Evolutionary conservation across 1,284 basidiomycete genomes (phyloP), one percentile per base, ranked within the genome.

Genomic region (Rhodotorula mucilaginosa): DNA sequence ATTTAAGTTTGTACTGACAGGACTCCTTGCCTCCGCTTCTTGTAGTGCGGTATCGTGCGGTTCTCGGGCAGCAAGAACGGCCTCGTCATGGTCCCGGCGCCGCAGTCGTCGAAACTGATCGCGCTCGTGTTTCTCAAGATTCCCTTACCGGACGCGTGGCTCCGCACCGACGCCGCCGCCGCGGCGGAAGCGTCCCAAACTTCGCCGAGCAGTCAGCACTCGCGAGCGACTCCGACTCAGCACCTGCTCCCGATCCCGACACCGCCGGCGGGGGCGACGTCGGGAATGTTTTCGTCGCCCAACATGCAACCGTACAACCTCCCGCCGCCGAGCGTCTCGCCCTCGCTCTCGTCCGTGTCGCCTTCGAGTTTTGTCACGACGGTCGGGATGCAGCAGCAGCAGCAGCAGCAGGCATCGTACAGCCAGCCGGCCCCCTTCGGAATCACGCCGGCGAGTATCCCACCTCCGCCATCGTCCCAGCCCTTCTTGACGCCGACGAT

Each of bases 41-140:
- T 7, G 31, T 64, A 75, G 74, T 71, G 69, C 56, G 74, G 72
- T 6, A 64, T 73, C 57, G 64, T 73, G 31, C 51, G 72, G 16
- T 72, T 70, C 60, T 68, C 68, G 5, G 67, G 64, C 18, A 56
- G 49, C 5, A 31, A 65, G 21, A 62, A 75, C 59, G 72, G 74
- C 7, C 59, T 73, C 57, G 65, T 75, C 54, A 57, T 75, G n/a
- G 67, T 75, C 52, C 34, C 72, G 26, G 56, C 69, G 26, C 74
- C 74, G 7, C 54, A 66, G 21, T 62, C 71, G 26, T 31, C 46
- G 46, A 65, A 69, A 26, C 51, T 75, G 12, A 52, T 75, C 52
- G 72, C 48, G 19, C 68, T 75, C 69, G 69, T 75, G 19, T 75
- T 75, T 34, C 47, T 57, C 58, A 73, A 73, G 34, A 69, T 73